Percentiles rank a stretch among this genome's conserved stretches.
These are phyloP conservation scores for Penicillium sp. DNA, from an alignment of 2,329 filamentous ascomycete species.

Conservation along the genomic window DNA sequence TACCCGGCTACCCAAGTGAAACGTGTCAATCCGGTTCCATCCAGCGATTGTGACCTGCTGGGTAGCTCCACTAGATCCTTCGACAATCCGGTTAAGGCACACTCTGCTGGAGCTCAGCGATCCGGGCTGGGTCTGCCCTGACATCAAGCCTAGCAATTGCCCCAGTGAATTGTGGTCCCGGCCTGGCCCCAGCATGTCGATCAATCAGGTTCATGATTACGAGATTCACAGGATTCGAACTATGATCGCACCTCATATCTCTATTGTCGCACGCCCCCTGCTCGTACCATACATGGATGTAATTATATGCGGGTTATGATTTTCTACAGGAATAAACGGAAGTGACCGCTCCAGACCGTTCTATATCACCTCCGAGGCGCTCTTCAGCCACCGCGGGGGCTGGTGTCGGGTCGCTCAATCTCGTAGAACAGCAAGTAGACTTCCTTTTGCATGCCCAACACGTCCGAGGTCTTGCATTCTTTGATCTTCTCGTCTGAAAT, in stretches of 20 bases:
- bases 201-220: background rate
- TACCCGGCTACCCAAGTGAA: background rate
- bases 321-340: background rate
- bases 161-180: background rate
- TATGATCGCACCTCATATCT: background rate
- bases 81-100: background rate
- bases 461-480: slow-evolving; percentile 87
- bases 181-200: background rate
- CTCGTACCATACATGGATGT: background rate
- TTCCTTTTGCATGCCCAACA: slow-evolving; percentile 89
- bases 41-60: no score
- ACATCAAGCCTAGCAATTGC: background rate
- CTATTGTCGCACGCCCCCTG: background rate
- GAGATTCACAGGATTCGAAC: background rate
- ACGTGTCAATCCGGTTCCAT: background rate
- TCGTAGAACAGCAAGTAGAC: slow-evolving; percentile 98
- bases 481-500: slow-evolving; percentile 97
- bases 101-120: background rate
- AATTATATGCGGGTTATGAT: background rate
- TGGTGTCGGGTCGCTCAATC: slow-evolving; percentile 56
- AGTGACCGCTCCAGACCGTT: background rate
- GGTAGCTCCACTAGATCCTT: background rate
- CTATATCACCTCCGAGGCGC: background rate
- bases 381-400: slow-evolving; percentile 3
- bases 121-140: background rate